A percentile compares a stretch with the other conserved stretches of the same genome.
Conservation (phyloP, 2,329 filamentous ascomycete genomes). For the Sporothrix inflata region DNA sequence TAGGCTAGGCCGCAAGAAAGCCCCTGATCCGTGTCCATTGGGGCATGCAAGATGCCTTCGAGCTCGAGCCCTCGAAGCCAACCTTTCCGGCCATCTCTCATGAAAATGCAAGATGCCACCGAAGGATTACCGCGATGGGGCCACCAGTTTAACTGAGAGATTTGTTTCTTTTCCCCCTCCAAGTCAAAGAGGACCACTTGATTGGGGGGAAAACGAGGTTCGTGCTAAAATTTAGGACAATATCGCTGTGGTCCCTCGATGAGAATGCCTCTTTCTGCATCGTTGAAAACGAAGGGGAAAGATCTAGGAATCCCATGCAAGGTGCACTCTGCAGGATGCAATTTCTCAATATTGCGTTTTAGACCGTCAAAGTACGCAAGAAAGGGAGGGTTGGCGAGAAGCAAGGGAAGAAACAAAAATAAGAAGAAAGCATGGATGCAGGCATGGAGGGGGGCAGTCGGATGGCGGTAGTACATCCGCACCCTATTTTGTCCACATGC, state of each 20-base stretch:
- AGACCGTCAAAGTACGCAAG: neutral
- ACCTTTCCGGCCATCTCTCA: neutral
- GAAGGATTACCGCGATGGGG: neutral
- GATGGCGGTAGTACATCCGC: neutral
- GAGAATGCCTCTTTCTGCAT: neutral
- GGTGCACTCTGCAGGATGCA: neutral
- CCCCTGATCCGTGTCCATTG: conserved; percentile 2
- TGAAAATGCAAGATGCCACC: conserved; percentile 3
- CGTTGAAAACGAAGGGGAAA: neutral
- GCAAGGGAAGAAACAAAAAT: neutral
- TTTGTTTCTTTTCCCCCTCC: neutral
- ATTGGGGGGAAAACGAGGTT: neutral
- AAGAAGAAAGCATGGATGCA: neutral
- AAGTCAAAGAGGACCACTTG: neutral
- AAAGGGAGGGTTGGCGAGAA: neutral
- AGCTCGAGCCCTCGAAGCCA: neutral
- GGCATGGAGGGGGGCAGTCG: neutral
- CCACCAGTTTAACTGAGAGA: neutral
- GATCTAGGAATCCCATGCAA: neutral
- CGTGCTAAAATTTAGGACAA: neutral
- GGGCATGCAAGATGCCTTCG: neutral
- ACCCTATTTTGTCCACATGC: neutral
- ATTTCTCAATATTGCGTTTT: neutral
- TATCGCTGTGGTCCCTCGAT: neutral
- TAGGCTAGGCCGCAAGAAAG: neutral